Evolutionary conservation across 768 basidiomycete species (phyloP).

Genomic region (Trametes cubensis): DNA sequence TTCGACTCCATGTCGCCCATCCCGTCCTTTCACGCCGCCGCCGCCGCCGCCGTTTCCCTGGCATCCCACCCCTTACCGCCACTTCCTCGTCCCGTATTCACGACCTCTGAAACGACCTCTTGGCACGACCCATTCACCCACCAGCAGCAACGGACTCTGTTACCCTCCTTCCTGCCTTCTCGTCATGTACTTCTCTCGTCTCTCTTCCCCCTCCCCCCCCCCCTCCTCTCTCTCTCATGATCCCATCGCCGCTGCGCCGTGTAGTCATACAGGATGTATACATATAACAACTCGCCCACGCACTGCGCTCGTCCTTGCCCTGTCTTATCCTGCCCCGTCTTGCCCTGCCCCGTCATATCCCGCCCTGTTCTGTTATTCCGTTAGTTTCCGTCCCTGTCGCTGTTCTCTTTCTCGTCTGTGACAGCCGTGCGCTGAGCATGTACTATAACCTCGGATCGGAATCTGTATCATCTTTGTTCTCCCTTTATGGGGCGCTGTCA

Average conservation of each 20-base stretch:
- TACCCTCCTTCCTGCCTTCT: neutral
- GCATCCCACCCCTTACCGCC: neutral
- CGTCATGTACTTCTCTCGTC: neutral
- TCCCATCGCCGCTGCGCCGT: constrained; percentile 3
- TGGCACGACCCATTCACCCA: neutral
- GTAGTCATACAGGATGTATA: constrained; percentile 11
- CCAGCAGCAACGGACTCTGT: neutral
- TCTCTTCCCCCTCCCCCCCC: neutral
- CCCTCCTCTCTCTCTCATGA: too few species aligned
- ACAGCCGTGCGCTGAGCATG: neutral
- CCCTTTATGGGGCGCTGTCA: neutral
- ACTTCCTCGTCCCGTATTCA: neutral
- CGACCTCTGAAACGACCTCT: neutral
- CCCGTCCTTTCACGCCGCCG: too few species aligned
- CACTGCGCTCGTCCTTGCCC: neutral
- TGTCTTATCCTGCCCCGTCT: neutral
- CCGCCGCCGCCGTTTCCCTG: too few species aligned
- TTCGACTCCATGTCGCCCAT: too few species aligned
- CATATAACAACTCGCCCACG: constrained; percentile 12
- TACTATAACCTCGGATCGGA: constrained; percentile 3
- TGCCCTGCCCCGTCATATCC: too few species aligned
- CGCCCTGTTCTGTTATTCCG: too few species aligned
- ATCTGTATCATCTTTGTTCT: constrained; percentile 5
- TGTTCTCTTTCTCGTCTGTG: too few species aligned
- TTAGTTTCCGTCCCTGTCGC: too few species aligned